Evolutionary conservation across 257 asterid species (phyloP).

Genomic region (Galeopsis tetrahit): DNA sequence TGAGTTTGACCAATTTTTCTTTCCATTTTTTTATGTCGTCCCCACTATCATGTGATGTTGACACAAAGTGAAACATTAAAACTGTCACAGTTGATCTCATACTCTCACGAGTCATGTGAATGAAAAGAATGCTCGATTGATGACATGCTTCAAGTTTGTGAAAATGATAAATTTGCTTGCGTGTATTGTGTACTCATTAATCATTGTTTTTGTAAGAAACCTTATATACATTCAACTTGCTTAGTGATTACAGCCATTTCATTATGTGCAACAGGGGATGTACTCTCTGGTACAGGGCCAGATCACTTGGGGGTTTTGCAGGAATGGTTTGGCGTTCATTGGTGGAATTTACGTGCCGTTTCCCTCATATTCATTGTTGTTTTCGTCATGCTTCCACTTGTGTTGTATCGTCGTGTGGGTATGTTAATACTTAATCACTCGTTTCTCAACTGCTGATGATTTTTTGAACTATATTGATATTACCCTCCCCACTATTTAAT

Average conservation of each 20-base stretch:
- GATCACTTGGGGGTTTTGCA: slow-evolving; percentile 88
- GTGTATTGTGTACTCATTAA: not conserved
- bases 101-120: not conserved
- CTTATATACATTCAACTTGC: slow-evolving; percentile 7
- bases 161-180: not conserved
- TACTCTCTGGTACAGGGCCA: slow-evolving; percentile 78
- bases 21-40: too few relatives aligned
- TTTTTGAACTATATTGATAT: not conserved
- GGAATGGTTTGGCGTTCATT: slow-evolving; percentile 90
- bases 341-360: slow-evolving; percentile 90
- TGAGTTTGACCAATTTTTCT: too few relatives aligned
- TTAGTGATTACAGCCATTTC: not conserved
- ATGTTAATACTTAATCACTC: slow-evolving; percentile 21
- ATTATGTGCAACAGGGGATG: slow-evolving; percentile 68
- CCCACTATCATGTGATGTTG: too few relatives aligned
- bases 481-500: not conserved
- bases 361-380: slow-evolving; percentile 64
- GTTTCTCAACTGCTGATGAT: not conserved
- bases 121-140: not conserved
- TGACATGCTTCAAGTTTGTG: not conserved
- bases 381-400: slow-evolving; percentile 76
- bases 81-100: too few relatives aligned
- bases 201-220: not conserved
- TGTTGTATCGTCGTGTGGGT: slow-evolving; percentile 88
- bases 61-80: too few relatives aligned